Base-by-base conservation (phyloP, 495 filamentous ascomycete genomes). In the Pseudevernia furfuracea region DNA sequence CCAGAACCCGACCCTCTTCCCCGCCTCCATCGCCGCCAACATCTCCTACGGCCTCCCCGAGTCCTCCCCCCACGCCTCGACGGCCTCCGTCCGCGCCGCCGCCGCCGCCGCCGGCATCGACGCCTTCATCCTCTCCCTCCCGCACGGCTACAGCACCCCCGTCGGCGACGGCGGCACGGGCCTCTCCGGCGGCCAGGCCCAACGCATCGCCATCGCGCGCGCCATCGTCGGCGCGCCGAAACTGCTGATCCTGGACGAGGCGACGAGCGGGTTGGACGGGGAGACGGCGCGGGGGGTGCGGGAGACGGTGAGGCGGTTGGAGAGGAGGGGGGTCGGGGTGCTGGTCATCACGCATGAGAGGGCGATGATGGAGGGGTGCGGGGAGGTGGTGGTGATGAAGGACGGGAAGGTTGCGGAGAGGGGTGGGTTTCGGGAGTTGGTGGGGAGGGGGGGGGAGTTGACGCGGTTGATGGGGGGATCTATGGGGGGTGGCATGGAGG, bases 191-290 rank as follows among this genome's bases (percentile, higher is more conserved):
- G 94, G 94, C 0, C 94, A 98, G 69, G 85, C 86, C 3, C 92
- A 96, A 70, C 81, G 91, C 0, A 66, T 97, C 9, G 84, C 86
- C 7, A 92, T 97, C 61, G 91, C 92, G 4, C 77, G 94, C 1
- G 92, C 93, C 6, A 74, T 97, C 2, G 78, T 89, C 4, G 77
- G 90, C 0, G 74, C 79, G 25, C 91, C 91, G 0, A 78, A 80
- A 48, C 73, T 96, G 10, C 71, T 97, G 25, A 81, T 98, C 0
- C 73, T 97, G 17, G 94, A 98, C 65, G 94, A 97, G 73, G 88
- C 92, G 6, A 97, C 94, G 0, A 89, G 85, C 36, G 86, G 85
- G 39, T 74, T 98, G 17, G 94, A 98, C 71, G 79, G 78, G 0
- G 82, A 85, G 64, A 86, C 80, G n/a, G 88, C 89, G 2, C 82